Base-by-base conservation (phyloP, 345 rosid genomes). In the thale cress (Arabidopsis thaliana) region DNA sequence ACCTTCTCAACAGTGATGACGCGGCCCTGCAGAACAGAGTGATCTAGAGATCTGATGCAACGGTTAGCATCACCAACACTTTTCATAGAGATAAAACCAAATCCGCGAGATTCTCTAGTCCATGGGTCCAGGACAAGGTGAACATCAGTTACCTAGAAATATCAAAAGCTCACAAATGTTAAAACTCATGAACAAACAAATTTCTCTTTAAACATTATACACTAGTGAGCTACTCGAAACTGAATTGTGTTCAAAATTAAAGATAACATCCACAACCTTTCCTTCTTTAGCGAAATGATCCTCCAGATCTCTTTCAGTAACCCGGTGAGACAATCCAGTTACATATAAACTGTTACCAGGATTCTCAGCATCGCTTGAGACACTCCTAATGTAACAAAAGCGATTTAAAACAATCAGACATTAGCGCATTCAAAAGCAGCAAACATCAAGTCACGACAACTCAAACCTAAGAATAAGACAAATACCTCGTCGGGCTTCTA, bases 321-420 rank as follows among this genome's bases (percentile, higher is more conserved):
- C 83, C 9, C 91, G 81, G 8, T 85, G 90, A 1, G 96, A 95
- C 84, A 95, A 74, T 9, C 99, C 99, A 0, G 99, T 92, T 67
- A 95, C 99, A 71, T 95, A 95, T 80, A 95, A 79, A 81, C 90
- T 89, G 82, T 95, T 91, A 32, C 97, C 97, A 48, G 97, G 97
- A 76, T 95, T 95, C 66, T 87, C 99, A 33, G 85, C 89, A 32
- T 88, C 96, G 5, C 71, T 59, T 0, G 87, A 87, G 22, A 59
- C 63, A 66, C 96, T 91, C 87, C 89, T 85, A 41, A 72, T n/a
- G 55, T 24, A 79, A 50, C 14, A 20, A 25, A 78, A 69, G n/a
- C 16, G 3, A 5, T 59, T 28, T 5, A 61, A 45, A 30, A 14
- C 7, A 22, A 24, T 34, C 7, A 24, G 52, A 32, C 2, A 4